Conservation (phyloP, 768 basidiomycete species). For the Mrakia blollopis region DNA sequence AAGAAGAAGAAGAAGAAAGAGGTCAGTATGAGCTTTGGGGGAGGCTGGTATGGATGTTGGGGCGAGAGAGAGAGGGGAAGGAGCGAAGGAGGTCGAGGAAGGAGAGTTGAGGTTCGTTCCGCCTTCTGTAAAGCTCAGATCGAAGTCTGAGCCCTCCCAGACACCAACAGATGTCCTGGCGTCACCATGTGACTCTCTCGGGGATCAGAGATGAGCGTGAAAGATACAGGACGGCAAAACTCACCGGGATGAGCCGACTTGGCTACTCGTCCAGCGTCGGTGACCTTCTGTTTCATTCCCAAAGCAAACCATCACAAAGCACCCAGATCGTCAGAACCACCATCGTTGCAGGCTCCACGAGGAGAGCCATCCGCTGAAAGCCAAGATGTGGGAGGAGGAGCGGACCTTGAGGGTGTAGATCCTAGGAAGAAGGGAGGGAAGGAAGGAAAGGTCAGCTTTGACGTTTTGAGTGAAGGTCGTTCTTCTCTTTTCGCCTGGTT, state of each 20-base stretch:
- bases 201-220: too few species aligned
- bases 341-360: neutral
- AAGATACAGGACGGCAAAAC: constrained; percentile 37
- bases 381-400: neutral
- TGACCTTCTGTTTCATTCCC: constrained; percentile 64
- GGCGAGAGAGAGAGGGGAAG: neutral
- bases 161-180: too few species aligned
- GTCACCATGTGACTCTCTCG: too few species aligned
- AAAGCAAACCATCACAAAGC: constrained; percentile 24
- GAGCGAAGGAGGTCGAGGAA: neutral
- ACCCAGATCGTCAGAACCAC: neutral
- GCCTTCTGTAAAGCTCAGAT: neutral
- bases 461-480: constrained; percentile 43
- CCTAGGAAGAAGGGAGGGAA: constrained; percentile 45
- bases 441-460: constrained; percentile 17
- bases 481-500: too few species aligned
- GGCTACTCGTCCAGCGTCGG: constrained; percentile 71
- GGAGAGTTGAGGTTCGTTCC: neutral
- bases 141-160: neutral
- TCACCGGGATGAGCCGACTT: constrained; percentile 96
- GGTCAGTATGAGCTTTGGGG: neutral
- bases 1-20: neutral
- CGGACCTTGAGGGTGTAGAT: constrained; percentile 87
- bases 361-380: too few species aligned
- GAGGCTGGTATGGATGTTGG: neutral